These are phyloP conservation scores for Phialemoniopsis sp. DNA, from an alignment of 2,329 filamentous ascomycete genomes.

Conservation along the genomic window DNA sequence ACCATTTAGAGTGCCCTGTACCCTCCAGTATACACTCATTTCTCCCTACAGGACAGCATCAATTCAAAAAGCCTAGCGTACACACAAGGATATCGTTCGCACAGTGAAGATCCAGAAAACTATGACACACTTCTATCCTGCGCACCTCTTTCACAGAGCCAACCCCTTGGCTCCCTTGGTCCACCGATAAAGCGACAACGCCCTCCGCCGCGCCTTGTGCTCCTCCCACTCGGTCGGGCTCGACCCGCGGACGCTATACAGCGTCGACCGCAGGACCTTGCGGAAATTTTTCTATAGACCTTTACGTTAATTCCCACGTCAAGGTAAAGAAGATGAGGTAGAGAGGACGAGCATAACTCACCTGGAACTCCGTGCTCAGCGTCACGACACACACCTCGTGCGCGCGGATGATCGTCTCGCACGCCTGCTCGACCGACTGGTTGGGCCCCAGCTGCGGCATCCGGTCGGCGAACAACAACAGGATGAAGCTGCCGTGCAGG, in stretches of 20 bases:
- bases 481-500: conserved; percentile 44
- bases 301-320: too few species aligned
- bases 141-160: conserved; percentile 16
- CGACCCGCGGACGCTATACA: conserved; percentile 39
- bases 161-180: conserved; percentile 30
- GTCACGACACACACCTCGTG: conserved; percentile 48
- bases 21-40: too few species aligned
- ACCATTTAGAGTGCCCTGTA: too few species aligned
- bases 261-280: conserved; percentile 43
- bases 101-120: background rate
- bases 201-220: conserved; percentile 38
- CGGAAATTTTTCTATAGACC: conserved; percentile 49
- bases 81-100: background rate
- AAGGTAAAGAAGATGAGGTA: background rate
- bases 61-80: background rate
- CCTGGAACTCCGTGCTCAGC: conserved; percentile 44
- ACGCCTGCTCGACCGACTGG: conserved; percentile 39
- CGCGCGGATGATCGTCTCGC: conserved; percentile 44
- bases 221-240: conserved; percentile 34
- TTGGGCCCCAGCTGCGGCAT: conserved; percentile 40
- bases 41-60: too few species aligned
- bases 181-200: conserved; percentile 51
- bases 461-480: conserved; percentile 43
- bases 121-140: too few species aligned
- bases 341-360: conserved; percentile 17